Conservation (phyloP, 495 filamentous ascomycete genomes). For the Cercophora samala region DNA sequence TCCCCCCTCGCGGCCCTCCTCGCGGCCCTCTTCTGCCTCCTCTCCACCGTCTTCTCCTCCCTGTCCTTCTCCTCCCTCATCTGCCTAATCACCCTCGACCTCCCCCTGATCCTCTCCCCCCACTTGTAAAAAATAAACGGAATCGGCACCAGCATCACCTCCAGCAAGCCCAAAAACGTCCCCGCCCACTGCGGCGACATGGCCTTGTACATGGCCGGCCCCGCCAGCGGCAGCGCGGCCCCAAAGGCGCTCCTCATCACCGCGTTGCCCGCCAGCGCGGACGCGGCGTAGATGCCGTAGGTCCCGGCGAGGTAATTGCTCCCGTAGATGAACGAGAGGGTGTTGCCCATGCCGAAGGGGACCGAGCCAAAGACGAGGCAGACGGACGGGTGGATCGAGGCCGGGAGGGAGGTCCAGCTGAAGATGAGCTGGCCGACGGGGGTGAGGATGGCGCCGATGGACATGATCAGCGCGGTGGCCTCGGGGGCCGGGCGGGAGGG, state of each 20-base stretch:
- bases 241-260: conserved; percentile 66
- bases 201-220: conserved; percentile 61
- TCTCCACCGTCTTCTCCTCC: conserved; percentile 49
- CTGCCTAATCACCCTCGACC: conserved; percentile 60
- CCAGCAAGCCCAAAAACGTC: conserved; percentile 67
- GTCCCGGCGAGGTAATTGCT: conserved; percentile 72
- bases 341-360: conserved; percentile 76
- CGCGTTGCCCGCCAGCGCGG: conserved; percentile 72
- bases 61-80: conserved; percentile 69
- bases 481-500: conserved; percentile 59
- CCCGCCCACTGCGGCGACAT: conserved; percentile 76
- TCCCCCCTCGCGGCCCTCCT: conserved; percentile 11
- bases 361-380: conserved; percentile 69
- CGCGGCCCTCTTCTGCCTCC: conserved; percentile 23
- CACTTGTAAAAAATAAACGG: conserved; percentile 76
- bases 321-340: conserved; percentile 74
- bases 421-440: conserved; percentile 76
- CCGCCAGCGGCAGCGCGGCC: conserved; percentile 69
- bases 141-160: conserved; percentile 70
- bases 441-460: conserved; percentile 62
- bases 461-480: conserved; percentile 68
- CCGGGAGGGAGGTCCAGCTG: conserved; percentile 73
- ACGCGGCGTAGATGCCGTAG: conserved; percentile 77
- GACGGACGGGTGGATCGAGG: conserved; percentile 68
- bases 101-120: conserved; percentile 63